These are phyloP conservation scores for Penicillium crustosum DNA, from an alignment of 2,329 filamentous ascomycete genomes.

Conservation along the genomic window DNA sequence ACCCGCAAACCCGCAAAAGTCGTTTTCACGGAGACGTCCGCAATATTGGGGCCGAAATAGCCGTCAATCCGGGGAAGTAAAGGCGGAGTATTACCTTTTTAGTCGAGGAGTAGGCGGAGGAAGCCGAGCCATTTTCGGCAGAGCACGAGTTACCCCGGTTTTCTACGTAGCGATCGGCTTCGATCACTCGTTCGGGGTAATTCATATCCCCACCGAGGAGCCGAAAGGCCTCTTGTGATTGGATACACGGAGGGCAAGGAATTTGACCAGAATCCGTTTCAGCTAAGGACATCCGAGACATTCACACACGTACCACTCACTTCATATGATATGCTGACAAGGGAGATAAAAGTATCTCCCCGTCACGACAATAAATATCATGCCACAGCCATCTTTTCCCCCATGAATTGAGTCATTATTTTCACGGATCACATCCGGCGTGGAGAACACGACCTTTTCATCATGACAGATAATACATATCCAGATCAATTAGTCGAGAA, in stretches of 20 bases:
- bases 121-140: background rate
- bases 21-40: background rate
- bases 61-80: background rate
- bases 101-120: background rate
- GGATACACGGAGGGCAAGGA: background rate
- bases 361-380: background rate
- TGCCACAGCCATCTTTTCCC: background rate
- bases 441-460: background rate
- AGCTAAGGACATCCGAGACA: constrained; percentile 1
- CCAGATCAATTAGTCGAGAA: background rate
- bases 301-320: background rate
- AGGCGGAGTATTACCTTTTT: background rate
- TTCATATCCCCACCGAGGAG: background rate
- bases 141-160: background rate
- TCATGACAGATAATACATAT: background rate
- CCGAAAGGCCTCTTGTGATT: background rate
- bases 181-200: background rate
- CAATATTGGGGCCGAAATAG: background rate
- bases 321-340: background rate
- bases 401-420: background rate
- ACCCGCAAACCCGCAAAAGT: background rate
- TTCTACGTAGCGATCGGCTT: background rate
- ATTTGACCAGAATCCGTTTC: background rate
- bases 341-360: background rate
- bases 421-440: background rate